Base-by-base conservation (phyloP, 768 basidiomycete species). In the Pleurotus ostreatus region DNA sequence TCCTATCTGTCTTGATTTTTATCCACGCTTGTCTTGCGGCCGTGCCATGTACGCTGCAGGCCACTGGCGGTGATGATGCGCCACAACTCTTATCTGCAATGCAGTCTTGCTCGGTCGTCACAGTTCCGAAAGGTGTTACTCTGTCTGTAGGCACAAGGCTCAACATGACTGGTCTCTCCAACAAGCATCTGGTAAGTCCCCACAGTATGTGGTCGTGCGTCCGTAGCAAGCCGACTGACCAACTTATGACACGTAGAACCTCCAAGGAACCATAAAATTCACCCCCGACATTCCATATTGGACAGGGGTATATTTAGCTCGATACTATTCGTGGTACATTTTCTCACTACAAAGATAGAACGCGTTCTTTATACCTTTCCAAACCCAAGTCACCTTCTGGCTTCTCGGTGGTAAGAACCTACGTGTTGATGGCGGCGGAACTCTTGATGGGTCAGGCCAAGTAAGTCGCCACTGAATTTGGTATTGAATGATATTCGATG, bases 391-490 rank as follows among this genome's bases (percentile, higher is more conserved):
- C 22, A 76, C 80, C 4, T 81, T 81, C 62, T 85, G 81, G 82
- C 67, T 81, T 3, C 64, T 83, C 2, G 80, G 81, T 25, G 81
- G 81, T 4, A 66, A 71, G 26, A 78, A 80, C 56, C 70, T 81
- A 40, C 30, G 68, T 6, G 62, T 82, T 18, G 76, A 79, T 55
- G 85, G 86, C 5, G 84, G 85, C 37, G 85, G 85, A 9, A 83
- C 82, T 2, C 71, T 88, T 15, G 83, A 86, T 63, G 86, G 84
- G 15, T 75, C 78, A 30, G 86, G 86, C 9, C 84, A 86, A 69
- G 80, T 80, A 58, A 53, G 76, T 51, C 3, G 0, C 20, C 20
- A 20, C 20, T 20, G 20, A 20, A 20, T 20, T 20, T 20, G 20
- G 20, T 20, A 20, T 20, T 20, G 20, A 20, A 20, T 20, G 20